Base-by-base conservation (phyloP, 176 grass and related monocot species). In the Secale cereale region DNA sequence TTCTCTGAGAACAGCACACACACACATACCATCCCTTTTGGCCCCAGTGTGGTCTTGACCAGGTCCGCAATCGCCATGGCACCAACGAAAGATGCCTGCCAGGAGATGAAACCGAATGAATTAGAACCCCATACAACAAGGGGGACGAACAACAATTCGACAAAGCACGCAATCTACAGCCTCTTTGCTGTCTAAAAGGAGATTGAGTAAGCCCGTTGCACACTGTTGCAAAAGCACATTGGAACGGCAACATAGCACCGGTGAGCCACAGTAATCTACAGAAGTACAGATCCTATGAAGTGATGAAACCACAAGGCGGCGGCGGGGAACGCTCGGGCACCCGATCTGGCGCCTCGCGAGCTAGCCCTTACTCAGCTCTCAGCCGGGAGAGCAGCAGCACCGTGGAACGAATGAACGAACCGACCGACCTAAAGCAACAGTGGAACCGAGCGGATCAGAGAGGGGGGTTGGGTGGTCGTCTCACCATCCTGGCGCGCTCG, bases 11-110 rank as follows among this genome's bases (percentile, higher is more conserved):
- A 40, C 23, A 66, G 6, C 12, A 20, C 43, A 57, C 12, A 20
- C 43, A 57, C 12, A 31, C 84, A 64, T 93, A 98, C 95, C 92
- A 94, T 98, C 91, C 92, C 95, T 74, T 98, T 98, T 16, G 91
- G 95, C 17, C 95, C 95, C 77, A 94, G 83, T 75, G 95, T 97
- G 43, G 92, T 91, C 87, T 93, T 94, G 13, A 93, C 69, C 39
- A 97, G 80, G 59, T 94, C 92, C 0, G 82, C 45, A 13, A 97
- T 94, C 30, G 92, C 95, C 94, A 94, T 91, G 30, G 88, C 95
- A 76, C 90, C 95, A 37, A 97, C 19, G 86, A 94, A 97, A 33
- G 95, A 92, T 36, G 92, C 86, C 95, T 97, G 59, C 48, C 85
- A 31, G 48, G 60, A 78, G 23, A 73, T 14, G 8, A 61, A 2